phyloP scores from a whole-genome alignment of 2,329 filamentous ascomycete genomes.

The Ceratocystis alfenasii region DNA sequence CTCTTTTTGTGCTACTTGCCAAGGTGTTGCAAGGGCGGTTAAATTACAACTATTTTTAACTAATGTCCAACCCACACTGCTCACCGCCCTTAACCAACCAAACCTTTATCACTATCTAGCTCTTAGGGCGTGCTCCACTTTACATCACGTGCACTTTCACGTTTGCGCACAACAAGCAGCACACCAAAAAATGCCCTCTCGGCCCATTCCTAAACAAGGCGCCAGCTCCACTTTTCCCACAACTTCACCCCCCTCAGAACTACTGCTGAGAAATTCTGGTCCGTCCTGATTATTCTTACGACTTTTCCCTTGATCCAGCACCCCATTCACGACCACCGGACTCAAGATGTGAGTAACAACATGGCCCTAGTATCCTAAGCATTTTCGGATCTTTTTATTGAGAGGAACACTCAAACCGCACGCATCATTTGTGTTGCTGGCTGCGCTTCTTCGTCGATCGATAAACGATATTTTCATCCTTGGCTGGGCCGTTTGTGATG shows the following conservation, averaged over 20 bases:
- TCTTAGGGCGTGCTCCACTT: conserved; percentile 22
- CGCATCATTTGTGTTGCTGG: background rate
- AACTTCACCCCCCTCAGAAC: conserved; percentile 22
- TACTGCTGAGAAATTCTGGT: conserved; percentile 23
- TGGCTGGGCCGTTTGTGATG: conserved; percentile 3
- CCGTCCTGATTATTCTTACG: conserved; percentile 21
- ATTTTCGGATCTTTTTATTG: background rate
- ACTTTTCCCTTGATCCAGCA: conserved; percentile 23
- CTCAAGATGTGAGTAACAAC: conserved; percentile 35
- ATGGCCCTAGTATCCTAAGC: background rate
- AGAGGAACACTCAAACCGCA: conserved; percentile 6
- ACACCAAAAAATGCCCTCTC: conserved; percentile 21
- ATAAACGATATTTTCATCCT: background rate
- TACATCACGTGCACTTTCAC: conserved; percentile 19
- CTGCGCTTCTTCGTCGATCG: conserved; percentile 10
- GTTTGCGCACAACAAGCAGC: conserved; percentile 21
- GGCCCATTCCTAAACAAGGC: conserved; percentile 19
- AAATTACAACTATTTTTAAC: conserved; percentile 8
- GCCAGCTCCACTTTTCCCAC: conserved; percentile 20
- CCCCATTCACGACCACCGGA: conserved; percentile 33
- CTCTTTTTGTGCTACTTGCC: background rate
- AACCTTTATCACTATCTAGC: background rate
- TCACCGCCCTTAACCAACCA: background rate
- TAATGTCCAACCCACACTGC: background rate
- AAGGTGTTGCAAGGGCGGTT: background rate